Conservation (phyloP, 2,329 filamentous ascomycete genomes). For the Nigrospora osmanthi region DNA sequence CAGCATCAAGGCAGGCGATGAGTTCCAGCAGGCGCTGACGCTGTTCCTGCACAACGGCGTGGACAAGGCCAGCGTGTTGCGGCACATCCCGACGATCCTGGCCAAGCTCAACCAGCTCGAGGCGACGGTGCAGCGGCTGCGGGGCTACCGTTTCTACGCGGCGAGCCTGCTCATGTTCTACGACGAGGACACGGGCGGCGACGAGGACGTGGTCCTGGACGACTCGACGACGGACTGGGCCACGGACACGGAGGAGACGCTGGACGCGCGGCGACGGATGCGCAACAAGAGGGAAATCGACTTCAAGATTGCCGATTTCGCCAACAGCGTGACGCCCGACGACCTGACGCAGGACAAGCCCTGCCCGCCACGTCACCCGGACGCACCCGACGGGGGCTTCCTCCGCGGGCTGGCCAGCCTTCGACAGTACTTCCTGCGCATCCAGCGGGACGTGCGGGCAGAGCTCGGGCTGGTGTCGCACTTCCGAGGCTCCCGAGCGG, state of each 20-base stretch:
- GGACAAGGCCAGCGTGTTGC: slow-evolving; percentile 68
- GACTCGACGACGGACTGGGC: slow-evolving; percentile 52
- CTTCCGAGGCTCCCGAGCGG: slow-evolving; percentile 6
- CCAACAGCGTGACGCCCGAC: slow-evolving; percentile 89
- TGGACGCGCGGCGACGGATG: slow-evolving; percentile 26
- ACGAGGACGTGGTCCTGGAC: slow-evolving; percentile 42
- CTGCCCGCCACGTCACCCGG: slow-evolving; percentile 76
- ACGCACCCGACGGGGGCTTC: slow-evolving; percentile 81
- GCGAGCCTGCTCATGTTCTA: slow-evolving; percentile 94
- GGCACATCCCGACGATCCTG: slow-evolving; percentile 82
- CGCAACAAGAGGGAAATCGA: slow-evolving; percentile 61
- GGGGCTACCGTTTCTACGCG: slow-evolving; percentile 90
- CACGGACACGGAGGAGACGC: slow-evolving; percentile 49
- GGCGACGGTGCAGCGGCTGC: slow-evolving; percentile 68
- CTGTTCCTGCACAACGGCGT: slow-evolving; percentile 88
- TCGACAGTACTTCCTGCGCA: slow-evolving; percentile 76
- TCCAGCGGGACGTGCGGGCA: slow-evolving; percentile 66
- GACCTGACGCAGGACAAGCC: slow-evolving; percentile 55
- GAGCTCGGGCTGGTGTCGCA: slow-evolving; percentile 36
- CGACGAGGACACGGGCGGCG: slow-evolving; percentile 65
- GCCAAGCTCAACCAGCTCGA: slow-evolving; percentile 79
- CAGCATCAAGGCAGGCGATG: slow-evolving; percentile 73
- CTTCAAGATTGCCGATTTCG: slow-evolving; percentile 97
- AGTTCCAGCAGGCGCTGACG: slow-evolving; percentile 83
- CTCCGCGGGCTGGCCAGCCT: slow-evolving; percentile 75